Conservation (phyloP, 331 rosid genomes). For the Pyrus hybrid region DNA sequence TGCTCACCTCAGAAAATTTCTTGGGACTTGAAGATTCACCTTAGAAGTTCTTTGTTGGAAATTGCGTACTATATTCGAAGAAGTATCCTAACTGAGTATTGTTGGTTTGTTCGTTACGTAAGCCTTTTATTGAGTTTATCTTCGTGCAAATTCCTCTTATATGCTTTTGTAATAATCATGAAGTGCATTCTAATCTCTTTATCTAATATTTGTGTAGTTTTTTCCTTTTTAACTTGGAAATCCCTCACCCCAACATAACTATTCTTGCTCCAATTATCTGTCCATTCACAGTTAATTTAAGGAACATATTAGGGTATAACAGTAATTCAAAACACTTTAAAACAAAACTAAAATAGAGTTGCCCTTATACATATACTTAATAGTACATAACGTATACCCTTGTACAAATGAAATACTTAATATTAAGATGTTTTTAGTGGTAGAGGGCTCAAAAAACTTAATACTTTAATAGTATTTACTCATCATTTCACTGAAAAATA, state of each 20-base stretch:
- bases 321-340: too few relatives aligned
- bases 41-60: not conserved
- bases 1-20: slow-evolving; percentile 4
- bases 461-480: not conserved
- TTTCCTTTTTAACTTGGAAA: too few relatives aligned
- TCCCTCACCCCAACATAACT: not conserved
- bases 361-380: not conserved
- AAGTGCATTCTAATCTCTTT: too few relatives aligned
- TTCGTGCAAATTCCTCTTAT: too few relatives aligned
- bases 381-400: too few relatives aligned
- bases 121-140: too few relatives aligned
- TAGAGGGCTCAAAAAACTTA: not conserved
- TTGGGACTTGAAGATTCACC: not conserved
- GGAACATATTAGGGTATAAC: not conserved
- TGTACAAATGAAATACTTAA: too few relatives aligned
- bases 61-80: not conserved
- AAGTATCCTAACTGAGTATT: not conserved
- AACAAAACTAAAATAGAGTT: not conserved
- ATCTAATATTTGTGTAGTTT: not conserved
- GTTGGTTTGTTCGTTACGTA: not conserved
- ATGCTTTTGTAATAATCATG: too few relatives aligned
- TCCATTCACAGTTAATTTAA: not conserved
- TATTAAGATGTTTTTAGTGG: not conserved
- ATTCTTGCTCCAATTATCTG: not conserved
- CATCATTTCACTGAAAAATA: too few relatives aligned